Evolutionary conservation across 139 green algal species (phyloP), one percentile per base, ranked within the genome.

Genomic region (Coccomyxa sp.): DNA sequence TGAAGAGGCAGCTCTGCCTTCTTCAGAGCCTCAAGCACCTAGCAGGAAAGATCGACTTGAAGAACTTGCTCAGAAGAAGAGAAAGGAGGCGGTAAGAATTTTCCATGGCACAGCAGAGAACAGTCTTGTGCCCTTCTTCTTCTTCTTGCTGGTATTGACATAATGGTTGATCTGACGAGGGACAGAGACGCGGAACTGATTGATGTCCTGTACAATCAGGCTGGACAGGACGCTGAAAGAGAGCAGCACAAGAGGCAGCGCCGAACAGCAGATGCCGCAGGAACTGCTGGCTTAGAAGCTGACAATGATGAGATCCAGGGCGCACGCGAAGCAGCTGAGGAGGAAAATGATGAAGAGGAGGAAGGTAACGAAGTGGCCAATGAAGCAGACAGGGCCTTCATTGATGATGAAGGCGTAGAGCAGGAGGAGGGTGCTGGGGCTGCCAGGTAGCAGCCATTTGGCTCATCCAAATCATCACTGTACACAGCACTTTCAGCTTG

Each of bases 371-470:
- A 76, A n/a, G 75, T 71, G 10, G 30, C 58, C 45, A 85, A 76
- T 77, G 82, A 76, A n/a, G 75, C 80, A 58, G 82, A 85, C 68
- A 63, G 77, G 12, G 82, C 82, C 14, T 82, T 86, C 66, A 87
- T 82, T 16, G 85, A 90, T 51, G 88, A 91, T 38, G 89, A 89
- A 18, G 89, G 87, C 28, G 77, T 79, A 68, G 77, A 68, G 51
- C 21, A 58, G 51, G 28, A 31, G 57, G 18, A 81, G 38, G 30
- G 30, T 18, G 58, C 81, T 80, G 30, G 21, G 74, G 74, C 57
- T 21, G 82, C 59, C 15, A 67, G 63, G 38, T 51, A 51, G 38
- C 38, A 51, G 7, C 38, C 38, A n/a, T 51, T 51, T 51, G 38
- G 38, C 38, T 51, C 38, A 51, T 51, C 38, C 38, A 51, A 51